These are phyloP conservation scores for Solanum dulcamara DNA, from an alignment of 257 asterid genomes.

Conservation along the genomic window DNA sequence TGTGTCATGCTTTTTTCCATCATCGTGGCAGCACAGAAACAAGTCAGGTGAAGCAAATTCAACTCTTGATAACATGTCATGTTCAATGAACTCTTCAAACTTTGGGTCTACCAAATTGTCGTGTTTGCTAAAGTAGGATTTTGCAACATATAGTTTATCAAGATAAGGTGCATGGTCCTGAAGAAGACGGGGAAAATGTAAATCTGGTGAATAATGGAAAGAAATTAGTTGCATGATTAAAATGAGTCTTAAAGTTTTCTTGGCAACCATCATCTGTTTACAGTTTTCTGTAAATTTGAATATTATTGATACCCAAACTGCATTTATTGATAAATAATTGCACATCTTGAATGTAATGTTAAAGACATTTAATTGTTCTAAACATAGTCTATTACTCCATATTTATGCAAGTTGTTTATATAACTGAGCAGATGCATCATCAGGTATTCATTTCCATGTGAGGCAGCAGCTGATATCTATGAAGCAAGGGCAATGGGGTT, in stretches of 20 bases:
- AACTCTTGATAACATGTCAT: constrained; percentile 33
- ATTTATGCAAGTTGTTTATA: background rate
- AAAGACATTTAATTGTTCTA: background rate
- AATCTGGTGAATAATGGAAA: background rate
- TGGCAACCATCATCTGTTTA: background rate
- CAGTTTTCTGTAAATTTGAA: background rate
- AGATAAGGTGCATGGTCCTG: constrained; percentile 20
- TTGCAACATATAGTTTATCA: constrained; percentile 27
- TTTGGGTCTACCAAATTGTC: constrained; percentile 25
- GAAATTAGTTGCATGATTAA: background rate
- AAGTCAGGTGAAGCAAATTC: constrained; percentile 47
- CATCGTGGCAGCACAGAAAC: constrained; percentile 26
- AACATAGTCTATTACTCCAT: background rate
- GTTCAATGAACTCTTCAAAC: constrained; percentile 26
- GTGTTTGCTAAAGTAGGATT: constrained; percentile 35
- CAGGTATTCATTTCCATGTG: background rate
- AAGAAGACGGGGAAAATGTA: background rate
- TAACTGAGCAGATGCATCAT: background rate
- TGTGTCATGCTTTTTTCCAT: background rate
- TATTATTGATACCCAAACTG: background rate
- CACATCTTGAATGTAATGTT: background rate
- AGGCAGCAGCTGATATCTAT: background rate
- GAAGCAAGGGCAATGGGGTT: background rate
- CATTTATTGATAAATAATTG: background rate
- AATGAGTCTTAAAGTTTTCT: background rate